Evolutionary conservation across 345 rosid species (phyloP), one percentile per base, ranked within the genome.

Genomic region (Citrus maxima): DNA sequence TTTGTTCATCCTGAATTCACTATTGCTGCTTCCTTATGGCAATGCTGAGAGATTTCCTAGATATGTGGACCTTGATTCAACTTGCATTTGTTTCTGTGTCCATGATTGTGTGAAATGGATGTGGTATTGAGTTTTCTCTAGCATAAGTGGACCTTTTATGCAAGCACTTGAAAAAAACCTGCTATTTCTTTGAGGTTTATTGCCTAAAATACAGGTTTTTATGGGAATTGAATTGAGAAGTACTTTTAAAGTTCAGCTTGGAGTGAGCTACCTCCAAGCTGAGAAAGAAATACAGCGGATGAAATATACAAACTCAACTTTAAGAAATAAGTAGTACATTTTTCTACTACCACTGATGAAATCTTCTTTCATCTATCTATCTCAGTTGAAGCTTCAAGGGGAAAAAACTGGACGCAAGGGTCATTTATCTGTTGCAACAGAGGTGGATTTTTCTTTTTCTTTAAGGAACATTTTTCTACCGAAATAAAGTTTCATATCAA

Each of bases 361-460:
- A 10, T 35, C 40, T n/a, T 49, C 38, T 46, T 78, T 67, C 22
- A 65, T 59, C 58, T 69, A 19, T 68, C 63, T 9, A 40, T 76
- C 69, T 58, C 87, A 96, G 99, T 80, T 96, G 93, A 96, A 94
- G 90, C 90, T 96, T 78, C 83, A 84, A 58, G 99, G 98, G 67
- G 98, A 92, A 72, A 94, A 96, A 84, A 89, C 92, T 78, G 99
- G 99, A 51, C 94, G 99, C n/a, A 96, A 96, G 89, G 99, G 99
- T 81, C 99, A 92, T 85, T 86, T 96, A 80, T 91, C 97, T 42
- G 89, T 96, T 78, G 88, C 99, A 78, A 94, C 99, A 8, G 98
- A 94, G 92, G 99, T 92, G 84, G 30, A 40, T 84, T 40, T 9
- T 25, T 32, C 19, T 10, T 58, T 67, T 74, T 35, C 56, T 5